Percentiles rank a stretch among this genome's conserved stretches.
phyloP scores from a whole-genome alignment of 495 filamentous ascomycete species.

The Cetradonia linearis region DNA sequence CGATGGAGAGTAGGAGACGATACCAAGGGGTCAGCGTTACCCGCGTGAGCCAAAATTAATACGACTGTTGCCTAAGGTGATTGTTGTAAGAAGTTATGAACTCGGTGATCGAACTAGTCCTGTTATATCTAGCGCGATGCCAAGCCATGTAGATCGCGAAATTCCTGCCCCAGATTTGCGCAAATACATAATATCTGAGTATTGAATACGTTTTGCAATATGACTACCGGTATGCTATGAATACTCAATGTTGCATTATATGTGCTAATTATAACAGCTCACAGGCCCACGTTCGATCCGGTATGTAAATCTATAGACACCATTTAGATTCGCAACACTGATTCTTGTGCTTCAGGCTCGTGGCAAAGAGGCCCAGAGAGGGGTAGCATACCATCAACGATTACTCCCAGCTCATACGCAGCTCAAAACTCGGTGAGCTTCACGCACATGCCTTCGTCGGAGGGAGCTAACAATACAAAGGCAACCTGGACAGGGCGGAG shows the following conservation, averaged over 20 bases:
- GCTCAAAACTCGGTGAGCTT: conserved; percentile 67
- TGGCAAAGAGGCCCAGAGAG: conserved; percentile 89
- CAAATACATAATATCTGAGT: not conserved
- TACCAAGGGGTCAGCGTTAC: no score
- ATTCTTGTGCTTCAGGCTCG: conserved; percentile 48
- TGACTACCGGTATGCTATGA: not conserved
- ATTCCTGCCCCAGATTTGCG: not conserved
- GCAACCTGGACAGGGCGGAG: conserved; percentile 81
- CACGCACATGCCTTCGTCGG: conserved; percentile 10
- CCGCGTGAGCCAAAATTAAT: no score
- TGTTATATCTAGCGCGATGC: not conserved
- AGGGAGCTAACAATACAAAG: conserved; percentile 31
- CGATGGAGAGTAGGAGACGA: no score
- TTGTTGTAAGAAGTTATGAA: no score
- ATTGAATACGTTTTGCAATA: not conserved
- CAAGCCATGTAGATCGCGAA: not conserved
- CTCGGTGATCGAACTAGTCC: no score
- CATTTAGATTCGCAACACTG: not conserved
- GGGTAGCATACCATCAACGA: conserved; percentile 92
- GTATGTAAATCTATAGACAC: conserved; percentile 11
- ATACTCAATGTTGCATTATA: not conserved
- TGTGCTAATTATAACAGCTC: conserved; percentile 18
- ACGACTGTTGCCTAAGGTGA: no score
- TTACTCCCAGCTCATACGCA: conserved; percentile 86
- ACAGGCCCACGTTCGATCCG: conserved; percentile 27